Evolutionary conservation across 495 filamentous ascomycete species (phyloP), one percentile per base, ranked within the genome.

Genomic region (Astrothelium subdiscretum): DNA sequence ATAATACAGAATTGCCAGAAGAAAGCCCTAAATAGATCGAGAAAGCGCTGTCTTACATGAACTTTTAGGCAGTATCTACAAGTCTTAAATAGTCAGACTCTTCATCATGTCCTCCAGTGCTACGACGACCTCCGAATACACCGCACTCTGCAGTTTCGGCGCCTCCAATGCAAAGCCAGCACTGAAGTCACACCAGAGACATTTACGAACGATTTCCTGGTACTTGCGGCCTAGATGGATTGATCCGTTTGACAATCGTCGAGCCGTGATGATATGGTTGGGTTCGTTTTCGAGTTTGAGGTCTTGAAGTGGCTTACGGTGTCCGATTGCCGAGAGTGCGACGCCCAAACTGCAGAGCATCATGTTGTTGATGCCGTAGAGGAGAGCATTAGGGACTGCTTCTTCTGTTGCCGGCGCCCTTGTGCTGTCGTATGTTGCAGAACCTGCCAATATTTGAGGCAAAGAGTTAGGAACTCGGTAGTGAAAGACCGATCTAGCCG

Each of bases 101-200:
- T 62, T 22, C 35, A 68, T 66, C 63, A 68, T 63, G 13, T 59
- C 64, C 31, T 72, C 72, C 22, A 78, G 51, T 31, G 72, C 74
- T 58, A 67, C 68, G 52, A 76, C 68, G 0, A 78, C 75, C 61
- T 76, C 71, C 8, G 58, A 32, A 38, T 72, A 69, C 43, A 76
- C 71, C 1, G 64, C 72, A 1, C 57, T 59, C 60, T 74, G 74
- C 31, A 78, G 60, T 27, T 66, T 64, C 3, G 58, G 31, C 24
- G 71, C 63, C 12, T 26, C 65, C 3, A 78, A 61, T 63, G 75
- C 75, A 18, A 57, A 65, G 1, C 70, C 70, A 18, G 67, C 63
- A 24, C 70, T 67, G 35, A 78, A 78, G 63, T 74, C 71, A 61
- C 76, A 78, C 24, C 66, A 60, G 5, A 76, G 67, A 51, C 75